Evolutionary conservation across 169 alveolate species (phyloP), one percentile per base, ranked within the genome.

Genomic region (Toxoplasma gondii): DNA sequence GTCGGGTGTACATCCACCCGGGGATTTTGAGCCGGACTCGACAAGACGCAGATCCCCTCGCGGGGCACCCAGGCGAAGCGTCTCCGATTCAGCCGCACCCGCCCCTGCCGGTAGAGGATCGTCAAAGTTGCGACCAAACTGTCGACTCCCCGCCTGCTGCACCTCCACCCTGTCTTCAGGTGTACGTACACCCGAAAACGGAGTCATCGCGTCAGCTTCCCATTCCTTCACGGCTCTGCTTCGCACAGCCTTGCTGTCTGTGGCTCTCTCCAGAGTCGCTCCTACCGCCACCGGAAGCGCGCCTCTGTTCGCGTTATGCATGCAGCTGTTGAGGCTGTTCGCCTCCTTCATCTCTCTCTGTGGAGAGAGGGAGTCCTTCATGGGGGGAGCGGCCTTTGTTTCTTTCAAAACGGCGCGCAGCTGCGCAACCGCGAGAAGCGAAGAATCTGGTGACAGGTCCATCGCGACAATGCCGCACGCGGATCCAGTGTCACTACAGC

Each of bases 401-500:
- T 78, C 86, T 19, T 19, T n/a, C 53, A 29, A 67, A 41, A 43
- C 90, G 9, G 90, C 64, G 34, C 90, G 90, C 27, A 82, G 69
- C 53, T 82, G 90, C 2, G 90, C 90, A 0, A 84, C 95, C 36
- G 95, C 95, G 16, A 93, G 82, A 38, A 93, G 53, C 39, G 95
- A 43, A 22, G 92, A 91, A 49, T 93, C 95, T 54, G 95, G 95
- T 1, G 95, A 93, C 53, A 93, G 88, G n/a, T 93, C 95, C 39
- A 93, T 64, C 17, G 93, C 82, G 88, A 22, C 90, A 39, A 93
- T 41, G 38, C 78, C 44, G n/a, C 88, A 29, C 69, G 64, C 93
- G 58, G 64, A 43, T 0, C 69, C 90, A 29, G n/a, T 24, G 36
- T 83, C 90, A 36, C 39, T 12, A 31, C 90, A 82, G 64, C 90